Evolutionary conservation across 2,329 filamentous ascomycete genomes (phyloP).

Genomic region (Colletotrichum aenigma): DNA sequence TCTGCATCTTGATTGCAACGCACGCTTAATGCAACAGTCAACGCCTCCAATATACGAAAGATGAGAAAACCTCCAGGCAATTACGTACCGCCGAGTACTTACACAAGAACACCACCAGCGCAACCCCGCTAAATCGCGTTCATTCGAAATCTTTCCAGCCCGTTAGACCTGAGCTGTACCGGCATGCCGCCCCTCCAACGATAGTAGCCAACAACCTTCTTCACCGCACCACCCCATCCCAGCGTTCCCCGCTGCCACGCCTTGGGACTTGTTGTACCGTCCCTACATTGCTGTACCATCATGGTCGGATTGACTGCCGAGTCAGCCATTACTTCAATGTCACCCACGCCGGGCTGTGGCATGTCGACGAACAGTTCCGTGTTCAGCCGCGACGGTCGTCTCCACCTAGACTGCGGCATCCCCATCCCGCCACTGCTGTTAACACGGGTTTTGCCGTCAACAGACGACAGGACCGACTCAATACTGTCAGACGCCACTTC

Average conservation of each 20-base stretch:
- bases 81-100: neutral
- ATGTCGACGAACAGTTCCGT: slow-evolving; percentile 21
- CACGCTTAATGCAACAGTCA: neutral
- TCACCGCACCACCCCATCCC: slow-evolving; percentile 51
- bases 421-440: slow-evolving; percentile 30
- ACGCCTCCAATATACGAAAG: neutral
- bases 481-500: slow-evolving; percentile 38
- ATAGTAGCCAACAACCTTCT: slow-evolving; percentile 43
- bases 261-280: slow-evolving; percentile 29
- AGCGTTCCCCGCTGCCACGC: slow-evolving; percentile 47
- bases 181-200: slow-evolving; percentile 17
- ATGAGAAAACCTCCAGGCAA: neutral
- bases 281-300: slow-evolving; percentile 32
- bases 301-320: slow-evolving; percentile 24
- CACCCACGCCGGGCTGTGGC: slow-evolving; percentile 5
- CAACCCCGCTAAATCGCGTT: neutral
- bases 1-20: neutral
- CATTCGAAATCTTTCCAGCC: slow-evolving; percentile 12
- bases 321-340: slow-evolving; percentile 21
- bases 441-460: neutral
- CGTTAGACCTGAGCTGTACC: slow-evolving; percentile 8
- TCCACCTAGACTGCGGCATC: neutral
- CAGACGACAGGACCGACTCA: slow-evolving; percentile 11
- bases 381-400: slow-evolving; percentile 4
- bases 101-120: neutral